Conservation (phyloP, 106 monocot genomes). For the Agapanthus africanus region DNA sequence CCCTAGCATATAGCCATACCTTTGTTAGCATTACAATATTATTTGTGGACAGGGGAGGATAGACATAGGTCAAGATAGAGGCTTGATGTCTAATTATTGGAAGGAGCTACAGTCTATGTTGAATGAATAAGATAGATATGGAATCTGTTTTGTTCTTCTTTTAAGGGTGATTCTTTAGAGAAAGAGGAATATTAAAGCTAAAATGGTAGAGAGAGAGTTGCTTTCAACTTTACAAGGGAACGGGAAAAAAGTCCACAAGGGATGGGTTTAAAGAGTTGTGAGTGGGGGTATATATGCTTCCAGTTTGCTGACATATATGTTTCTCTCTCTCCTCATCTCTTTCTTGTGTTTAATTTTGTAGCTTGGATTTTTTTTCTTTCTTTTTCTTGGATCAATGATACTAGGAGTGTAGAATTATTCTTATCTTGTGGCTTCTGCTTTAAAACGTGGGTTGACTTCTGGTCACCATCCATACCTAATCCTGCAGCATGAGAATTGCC, state of each 20-base stretch:
- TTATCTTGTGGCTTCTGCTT: no score
- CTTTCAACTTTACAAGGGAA: slow-evolving; percentile 1
- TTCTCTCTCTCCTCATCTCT: slow-evolving; percentile 1
- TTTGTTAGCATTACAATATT: neutral
- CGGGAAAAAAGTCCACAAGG: neutral
- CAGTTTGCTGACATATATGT: neutral
- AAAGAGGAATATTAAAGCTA: neutral
- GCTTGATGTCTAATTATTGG: neutral
- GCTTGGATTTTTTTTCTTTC: no score
- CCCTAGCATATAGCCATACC: neutral
- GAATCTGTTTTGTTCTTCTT: neutral
- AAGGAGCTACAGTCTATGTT: neutral
- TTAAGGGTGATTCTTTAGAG: neutral
- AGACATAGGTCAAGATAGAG: neutral
- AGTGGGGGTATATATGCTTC: slow-evolving; percentile 4
- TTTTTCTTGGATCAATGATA: no score
- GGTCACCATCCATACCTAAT: no score
- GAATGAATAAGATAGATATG: no score
- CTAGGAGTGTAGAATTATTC: no score
- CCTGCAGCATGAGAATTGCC: no score
- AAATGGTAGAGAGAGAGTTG: neutral
- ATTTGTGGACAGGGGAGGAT: neutral
- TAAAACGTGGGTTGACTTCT: no score
- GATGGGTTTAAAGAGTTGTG: neutral
- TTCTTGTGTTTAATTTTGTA: no score